phyloP scores from a whole-genome alignment of 2,329 filamentous ascomycete species.

The Cladosporium oxysporum region DNA sequence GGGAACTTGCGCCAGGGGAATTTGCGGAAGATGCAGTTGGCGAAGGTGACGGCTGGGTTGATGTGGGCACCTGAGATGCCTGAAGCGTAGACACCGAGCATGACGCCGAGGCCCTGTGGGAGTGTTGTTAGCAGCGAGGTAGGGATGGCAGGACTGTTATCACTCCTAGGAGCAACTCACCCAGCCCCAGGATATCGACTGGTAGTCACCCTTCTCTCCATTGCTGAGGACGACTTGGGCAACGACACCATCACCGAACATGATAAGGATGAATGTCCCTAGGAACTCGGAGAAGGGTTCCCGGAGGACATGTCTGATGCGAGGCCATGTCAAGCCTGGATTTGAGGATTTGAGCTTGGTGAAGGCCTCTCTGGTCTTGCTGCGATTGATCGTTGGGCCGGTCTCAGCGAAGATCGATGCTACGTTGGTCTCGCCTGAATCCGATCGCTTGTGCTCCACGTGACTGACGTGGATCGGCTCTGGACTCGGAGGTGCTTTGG shows the following conservation, averaged over 20 bases:
- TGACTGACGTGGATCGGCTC: slow-evolving; percentile 25
- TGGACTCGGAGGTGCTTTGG: slow-evolving; percentile 3
- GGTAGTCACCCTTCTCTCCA: slow-evolving; percentile 52
- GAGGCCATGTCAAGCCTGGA: slow-evolving; percentile 53
- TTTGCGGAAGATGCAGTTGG: slow-evolving; percentile 68
- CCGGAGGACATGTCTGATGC: slow-evolving; percentile 52
- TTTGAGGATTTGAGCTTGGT: slow-evolving; percentile 27
- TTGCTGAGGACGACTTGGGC: slow-evolving; percentile 66
- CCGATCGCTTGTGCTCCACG: slow-evolving; percentile 26
- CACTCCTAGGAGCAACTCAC: slow-evolving; percentile 9
- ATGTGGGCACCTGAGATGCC: slow-evolving; percentile 40
- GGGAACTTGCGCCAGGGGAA: slow-evolving; percentile 66
- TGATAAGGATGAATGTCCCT: slow-evolving; percentile 66
- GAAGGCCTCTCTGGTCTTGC: slow-evolving; percentile 29
- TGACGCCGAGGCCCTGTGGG: slow-evolving; percentile 59
- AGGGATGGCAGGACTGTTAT: background rate
- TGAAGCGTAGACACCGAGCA: slow-evolving; percentile 58
- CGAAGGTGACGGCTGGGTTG: slow-evolving; percentile 64
- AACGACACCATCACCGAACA: slow-evolving; percentile 69
- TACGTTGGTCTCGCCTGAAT: slow-evolving; percentile 20
- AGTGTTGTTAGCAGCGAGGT: slow-evolving; percentile 11
- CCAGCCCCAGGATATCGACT: slow-evolving; percentile 53
- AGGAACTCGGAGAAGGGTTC: slow-evolving; percentile 69
- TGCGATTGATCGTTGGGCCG: slow-evolving; percentile 35
- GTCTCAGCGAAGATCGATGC: slow-evolving; percentile 13